phyloP scores from a whole-genome alignment of 2,329 filamentous ascomycete species.

The Xylariaceae sp. region DNA sequence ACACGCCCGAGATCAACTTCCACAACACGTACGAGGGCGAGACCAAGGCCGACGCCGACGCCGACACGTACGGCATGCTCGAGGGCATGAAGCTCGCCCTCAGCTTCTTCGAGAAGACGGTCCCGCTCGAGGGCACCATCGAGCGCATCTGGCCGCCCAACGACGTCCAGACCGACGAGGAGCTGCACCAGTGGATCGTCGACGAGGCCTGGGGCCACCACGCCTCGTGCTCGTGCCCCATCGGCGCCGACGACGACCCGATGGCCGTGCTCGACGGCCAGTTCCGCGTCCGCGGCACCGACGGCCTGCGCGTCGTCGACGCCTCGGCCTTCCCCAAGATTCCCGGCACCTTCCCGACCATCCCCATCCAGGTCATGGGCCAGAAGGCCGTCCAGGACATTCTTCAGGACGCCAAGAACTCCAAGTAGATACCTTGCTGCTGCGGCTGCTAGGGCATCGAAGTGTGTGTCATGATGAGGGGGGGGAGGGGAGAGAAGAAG shows the following conservation, averaged over 20 bases:
- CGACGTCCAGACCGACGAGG: slow-evolving; percentile 12
- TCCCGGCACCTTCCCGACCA: slow-evolving; percentile 28
- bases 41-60: slow-evolving; percentile 32
- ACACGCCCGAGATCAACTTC: slow-evolving; percentile 55
- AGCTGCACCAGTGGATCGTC: slow-evolving; percentile 17
- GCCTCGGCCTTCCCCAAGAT: slow-evolving; percentile 43
- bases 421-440: no score
- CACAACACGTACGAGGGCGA: slow-evolving; percentile 49
- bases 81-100: slow-evolving; percentile 49
- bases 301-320: slow-evolving; percentile 47
- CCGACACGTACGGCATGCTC: slow-evolving; percentile 44
- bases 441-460: no score
- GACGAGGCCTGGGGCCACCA: slow-evolving; percentile 23
- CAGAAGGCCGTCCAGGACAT: slow-evolving; percentile 23
- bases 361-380: slow-evolving; percentile 19
- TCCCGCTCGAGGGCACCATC: slow-evolving; percentile 30
- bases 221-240: slow-evolving; percentile 20
- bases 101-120: slow-evolving; percentile 33
- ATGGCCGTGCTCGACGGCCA: slow-evolving; percentile 44
- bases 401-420: no score
- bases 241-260: slow-evolving; percentile 35
- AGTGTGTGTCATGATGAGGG: no score
- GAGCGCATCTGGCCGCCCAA: slow-evolving; percentile 16
- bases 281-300: slow-evolving; percentile 44
- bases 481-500: no score